Conservation (phyloP, 345 rosid genomes). For the Rhodomyrtus tomentosa region DNA sequence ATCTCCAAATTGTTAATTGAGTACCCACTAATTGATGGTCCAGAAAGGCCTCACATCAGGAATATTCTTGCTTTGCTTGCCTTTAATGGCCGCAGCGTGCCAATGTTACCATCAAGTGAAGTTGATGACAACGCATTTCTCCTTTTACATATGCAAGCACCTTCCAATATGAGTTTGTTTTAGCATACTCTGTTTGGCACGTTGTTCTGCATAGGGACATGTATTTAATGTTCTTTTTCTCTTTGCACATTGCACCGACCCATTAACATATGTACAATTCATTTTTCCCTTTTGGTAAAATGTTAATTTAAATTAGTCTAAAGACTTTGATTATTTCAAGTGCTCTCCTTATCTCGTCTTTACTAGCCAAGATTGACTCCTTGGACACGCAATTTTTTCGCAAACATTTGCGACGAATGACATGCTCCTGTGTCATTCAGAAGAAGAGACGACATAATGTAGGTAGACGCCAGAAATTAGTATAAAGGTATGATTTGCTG, state of each 20-base stretch:
- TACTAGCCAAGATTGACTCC: background rate
- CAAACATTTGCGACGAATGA: background rate
- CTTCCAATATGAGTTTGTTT: background rate
- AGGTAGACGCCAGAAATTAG: background rate
- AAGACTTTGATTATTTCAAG: background rate
- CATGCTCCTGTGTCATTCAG: background rate
- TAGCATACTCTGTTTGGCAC: too few relatives aligned
- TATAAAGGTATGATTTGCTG: background rate
- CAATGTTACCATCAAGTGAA: background rate
- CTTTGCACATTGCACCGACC: background rate
- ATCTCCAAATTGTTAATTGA: background rate
- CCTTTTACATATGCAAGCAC: background rate
- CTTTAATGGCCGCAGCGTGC: background rate
- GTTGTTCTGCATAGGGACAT: background rate
- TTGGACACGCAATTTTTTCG: background rate
- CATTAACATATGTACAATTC: background rate
- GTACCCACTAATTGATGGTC: background rate
- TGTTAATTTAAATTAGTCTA: background rate
- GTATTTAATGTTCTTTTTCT: background rate
- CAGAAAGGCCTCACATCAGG: background rate
- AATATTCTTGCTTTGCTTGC: background rate
- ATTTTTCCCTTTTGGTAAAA: background rate
- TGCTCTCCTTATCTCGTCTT: background rate
- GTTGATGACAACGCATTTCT: background rate
- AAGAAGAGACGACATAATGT: background rate